Evolutionary conservation across 257 asterid genomes (phyloP), one percentile per base, ranked within the genome.

Genomic region (Euphrasia confusa): DNA sequence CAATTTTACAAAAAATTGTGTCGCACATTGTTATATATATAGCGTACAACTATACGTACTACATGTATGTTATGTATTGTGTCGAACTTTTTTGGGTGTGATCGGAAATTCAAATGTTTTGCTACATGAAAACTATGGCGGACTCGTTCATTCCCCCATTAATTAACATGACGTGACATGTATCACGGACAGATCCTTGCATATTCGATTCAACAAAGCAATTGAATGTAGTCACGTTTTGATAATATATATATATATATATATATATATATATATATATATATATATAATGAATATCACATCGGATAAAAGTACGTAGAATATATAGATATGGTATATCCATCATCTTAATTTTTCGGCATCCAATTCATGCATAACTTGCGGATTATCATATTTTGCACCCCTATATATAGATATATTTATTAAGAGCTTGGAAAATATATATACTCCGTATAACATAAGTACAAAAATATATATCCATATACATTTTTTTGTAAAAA

Each of bases 331-430:
- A 7, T 50, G 15, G 18, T 21, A 44, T 62, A 55, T 39, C 17
- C 33, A 5, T 5, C 56, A 54, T 61, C 18, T 61, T 12, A 15
- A 15, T 37, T 60, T 60, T 68, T 68, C 62, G 35, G 62, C 72
- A 60, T 61, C 24, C n/a, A 15, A 61, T 61, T 56, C 64, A 35
- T 13, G 17, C 59, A 32, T 52, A 48, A 70, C 60, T 69, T 62
- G 42, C 59, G 57, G 57, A 4, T 21, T 0, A 52, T 52, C 57
- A 52, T 26, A 28, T 45, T 27, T 12, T 5, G 52, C 68, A 4
- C 56, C 53, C 53, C 48, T 54, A 70, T 63, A 67, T 53, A 53
- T 24, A 2, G 10, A 8, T 21, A 21, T 21, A 30, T 30, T 30
- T 4, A 30, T 3, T 30, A 5, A 30, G 58, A 53, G 58, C 35